A percentile compares a stretch with the other conserved stretches of the same genome.
Conservation (phyloP, 345 rosid species). For the Eucalyptus curtisii region DNA sequence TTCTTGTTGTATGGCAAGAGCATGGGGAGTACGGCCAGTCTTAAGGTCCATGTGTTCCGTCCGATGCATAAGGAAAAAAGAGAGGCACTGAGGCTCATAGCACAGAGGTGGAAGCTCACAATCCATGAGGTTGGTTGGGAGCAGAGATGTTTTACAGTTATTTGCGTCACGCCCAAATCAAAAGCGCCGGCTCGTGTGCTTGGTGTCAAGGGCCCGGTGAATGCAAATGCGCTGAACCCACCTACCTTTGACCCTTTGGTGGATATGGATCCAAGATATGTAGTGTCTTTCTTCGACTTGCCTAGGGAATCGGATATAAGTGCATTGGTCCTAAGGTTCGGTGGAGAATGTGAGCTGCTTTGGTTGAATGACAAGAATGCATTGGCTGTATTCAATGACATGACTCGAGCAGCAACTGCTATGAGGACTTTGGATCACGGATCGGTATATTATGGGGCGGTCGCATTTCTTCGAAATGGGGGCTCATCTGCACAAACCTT, state of each 20-base stretch:
- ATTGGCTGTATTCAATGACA: conserved; percentile 74
- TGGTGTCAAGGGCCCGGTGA: conserved; percentile 42
- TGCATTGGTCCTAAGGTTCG: conserved; percentile 68
- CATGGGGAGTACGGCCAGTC: conserved; percentile 17
- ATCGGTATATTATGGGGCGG: conserved; percentile 66
- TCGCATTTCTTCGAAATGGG: conserved; percentile 23
- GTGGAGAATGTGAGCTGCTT: conserved; percentile 89
- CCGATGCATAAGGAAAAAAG: conserved; percentile 90
- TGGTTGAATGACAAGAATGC: conserved; percentile 95
- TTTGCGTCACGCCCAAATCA: conserved; percentile 64
- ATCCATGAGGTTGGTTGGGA: conserved; percentile 78
- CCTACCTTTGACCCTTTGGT: conserved; percentile 64
- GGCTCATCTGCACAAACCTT: conserved; percentile 10
- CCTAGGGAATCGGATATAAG: conserved; percentile 84
- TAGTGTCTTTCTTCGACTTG: conserved; percentile 75
- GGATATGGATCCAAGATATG: conserved; percentile 94
- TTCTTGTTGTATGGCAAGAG: conserved; percentile 75
- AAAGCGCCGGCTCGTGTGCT: conserved; percentile 65
- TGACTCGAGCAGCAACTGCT: conserved; percentile 92
- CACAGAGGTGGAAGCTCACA: conserved; percentile 92
- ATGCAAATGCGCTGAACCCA: conserved; percentile 22
- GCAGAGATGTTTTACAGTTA: conserved; percentile 74
- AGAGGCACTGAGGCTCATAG: conserved; percentile 68
- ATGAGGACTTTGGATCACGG: conserved; percentile 92
- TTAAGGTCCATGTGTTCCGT: conserved; percentile 83